phyloP scores from a whole-genome alignment of 2,329 filamentous ascomycete genomes.

The Ceratocystis harringtonii region DNA sequence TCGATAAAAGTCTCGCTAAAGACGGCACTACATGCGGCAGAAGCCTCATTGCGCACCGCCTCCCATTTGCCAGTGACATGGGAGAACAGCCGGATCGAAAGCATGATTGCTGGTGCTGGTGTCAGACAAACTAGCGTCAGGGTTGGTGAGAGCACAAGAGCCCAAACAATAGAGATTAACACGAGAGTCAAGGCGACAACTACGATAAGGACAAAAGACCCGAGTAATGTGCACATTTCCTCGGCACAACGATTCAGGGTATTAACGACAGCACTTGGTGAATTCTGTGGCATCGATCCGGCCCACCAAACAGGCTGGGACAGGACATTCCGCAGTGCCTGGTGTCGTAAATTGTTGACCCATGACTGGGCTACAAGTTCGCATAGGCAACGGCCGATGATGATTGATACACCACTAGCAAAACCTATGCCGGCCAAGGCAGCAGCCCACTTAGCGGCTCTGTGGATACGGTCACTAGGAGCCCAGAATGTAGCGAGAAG shows the following conservation, averaged over 20 bases:
- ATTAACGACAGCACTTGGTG: conserved; percentile 36
- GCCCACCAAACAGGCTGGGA: conserved; percentile 70
- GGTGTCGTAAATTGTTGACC: conserved; percentile 55
- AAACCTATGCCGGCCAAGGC: conserved; percentile 53
- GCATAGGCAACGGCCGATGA: conserved; percentile 53
- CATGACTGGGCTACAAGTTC: conserved; percentile 60
- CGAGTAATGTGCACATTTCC: conserved; percentile 71
- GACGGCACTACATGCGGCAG: conserved; percentile 35
- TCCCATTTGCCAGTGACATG: conserved; percentile 59
- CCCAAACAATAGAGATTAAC: conserved; percentile 56
- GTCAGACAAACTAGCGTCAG: conserved; percentile 63
- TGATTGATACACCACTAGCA: conserved; percentile 50
- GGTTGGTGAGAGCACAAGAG: conserved; percentile 60
- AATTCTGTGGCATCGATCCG: conserved; percentile 31
- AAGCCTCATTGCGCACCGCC: conserved; percentile 40
- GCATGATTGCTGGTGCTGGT: conserved; percentile 51
- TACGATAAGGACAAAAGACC: conserved; percentile 57
- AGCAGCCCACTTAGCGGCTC: conserved; percentile 52
- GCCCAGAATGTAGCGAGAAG: conserved; percentile 57
- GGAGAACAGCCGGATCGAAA: conserved; percentile 50
- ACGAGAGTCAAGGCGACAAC: conserved; percentile 55
- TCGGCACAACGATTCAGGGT: conserved; percentile 70
- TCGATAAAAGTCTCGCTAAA: conserved; percentile 64
- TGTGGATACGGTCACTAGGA: conserved; percentile 31
- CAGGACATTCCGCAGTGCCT: conserved; percentile 55